Base-by-base conservation (phyloP, 1,139 yeast genomes). In the Candida frijolesensis region DNA sequence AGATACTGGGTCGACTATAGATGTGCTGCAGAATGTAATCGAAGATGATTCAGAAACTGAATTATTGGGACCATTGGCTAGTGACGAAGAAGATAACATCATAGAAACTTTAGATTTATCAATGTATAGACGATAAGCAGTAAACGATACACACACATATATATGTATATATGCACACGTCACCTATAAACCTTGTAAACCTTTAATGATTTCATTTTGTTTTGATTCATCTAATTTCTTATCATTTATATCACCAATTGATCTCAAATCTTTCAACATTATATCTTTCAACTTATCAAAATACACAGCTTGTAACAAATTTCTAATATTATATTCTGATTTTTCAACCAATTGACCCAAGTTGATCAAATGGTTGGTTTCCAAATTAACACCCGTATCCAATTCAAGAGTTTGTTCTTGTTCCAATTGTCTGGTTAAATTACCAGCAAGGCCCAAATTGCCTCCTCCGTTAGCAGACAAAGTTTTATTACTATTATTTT, bases 211-310 rank as follows among this genome's bases (percentile, higher is more conserved):
- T 52, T 80, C 82, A 15, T 74, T 62, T 38, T 83, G 88, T 60
- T 65, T 78, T 47, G 59, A 57, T 51, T 66, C 70, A 44, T 78
- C 83, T 19, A 64, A 69, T 41, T 68, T 70, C 56, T 73, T 73
- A 5, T 65, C 69, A 6, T 68, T 63, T 37, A 74, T 59, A 44
- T 73, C 76, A 9, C 79, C 79, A 35, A 79, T 64, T 9, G 86
- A 78, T 61, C 96, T 78, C 60, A 89, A 74, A 63, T 89, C 96
- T 46, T 74, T 76, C 62, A 75, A 70, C 58, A 89, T 71, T 48
- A 92, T 85, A 64, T 92, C 97, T 63, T 89, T 85, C 35, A 96
- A 89, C 72, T 94, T 94, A 62, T 96, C 98, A 64, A 94, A 94
- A 66, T 94, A 94, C 27, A 94, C 98, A 56, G 90, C 96, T 66